A percentile compares a stretch with the other conserved stretches of the same genome.
phyloP scores from a whole-genome alignment of 345 rosid genomes.

The Eucalyptus sp. region DNA sequence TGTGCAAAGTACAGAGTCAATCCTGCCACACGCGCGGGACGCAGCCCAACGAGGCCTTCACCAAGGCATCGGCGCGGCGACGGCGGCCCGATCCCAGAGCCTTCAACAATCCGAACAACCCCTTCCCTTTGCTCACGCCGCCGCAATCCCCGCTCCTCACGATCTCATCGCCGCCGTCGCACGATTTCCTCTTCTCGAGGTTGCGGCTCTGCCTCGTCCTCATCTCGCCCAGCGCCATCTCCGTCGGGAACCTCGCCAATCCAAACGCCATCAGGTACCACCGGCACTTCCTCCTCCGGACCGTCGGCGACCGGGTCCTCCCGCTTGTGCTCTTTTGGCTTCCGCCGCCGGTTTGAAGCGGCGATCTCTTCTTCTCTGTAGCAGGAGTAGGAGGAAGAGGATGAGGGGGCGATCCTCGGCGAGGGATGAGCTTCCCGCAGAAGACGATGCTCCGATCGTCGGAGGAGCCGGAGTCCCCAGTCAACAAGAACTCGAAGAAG shows the following conservation, averaged over 20 bases:
- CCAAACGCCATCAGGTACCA: conserved; percentile 44
- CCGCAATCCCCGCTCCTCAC: conserved; percentile 14
- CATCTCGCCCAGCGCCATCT: conserved; percentile 32
- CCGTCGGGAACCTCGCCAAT: conserved; percentile 25
- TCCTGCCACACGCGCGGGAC: background rate
- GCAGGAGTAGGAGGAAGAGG: background rate
- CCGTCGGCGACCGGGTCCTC: background rate
- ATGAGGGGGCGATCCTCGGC: background rate
- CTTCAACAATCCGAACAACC: background rate
- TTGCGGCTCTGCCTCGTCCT: conserved; percentile 33
- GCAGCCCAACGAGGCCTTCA: background rate
- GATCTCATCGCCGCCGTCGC: background rate
- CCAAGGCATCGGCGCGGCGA: background rate
- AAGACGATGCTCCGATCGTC: background rate
- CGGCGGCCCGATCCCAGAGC: conserved; percentile 1
- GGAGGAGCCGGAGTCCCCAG: background rate
- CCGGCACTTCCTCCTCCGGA: conserved; percentile 12
- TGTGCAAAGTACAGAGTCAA: background rate
- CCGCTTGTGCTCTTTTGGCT: background rate
- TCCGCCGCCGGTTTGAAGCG: background rate
- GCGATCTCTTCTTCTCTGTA: background rate
- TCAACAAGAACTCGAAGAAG: background rate
- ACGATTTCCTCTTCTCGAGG: background rate
- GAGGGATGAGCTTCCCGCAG: conserved; percentile 3
- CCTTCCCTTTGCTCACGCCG: background rate